Evolutionary conservation across 2,329 filamentous ascomycete species (phyloP).

Genomic region (Fusarium continuum): DNA sequence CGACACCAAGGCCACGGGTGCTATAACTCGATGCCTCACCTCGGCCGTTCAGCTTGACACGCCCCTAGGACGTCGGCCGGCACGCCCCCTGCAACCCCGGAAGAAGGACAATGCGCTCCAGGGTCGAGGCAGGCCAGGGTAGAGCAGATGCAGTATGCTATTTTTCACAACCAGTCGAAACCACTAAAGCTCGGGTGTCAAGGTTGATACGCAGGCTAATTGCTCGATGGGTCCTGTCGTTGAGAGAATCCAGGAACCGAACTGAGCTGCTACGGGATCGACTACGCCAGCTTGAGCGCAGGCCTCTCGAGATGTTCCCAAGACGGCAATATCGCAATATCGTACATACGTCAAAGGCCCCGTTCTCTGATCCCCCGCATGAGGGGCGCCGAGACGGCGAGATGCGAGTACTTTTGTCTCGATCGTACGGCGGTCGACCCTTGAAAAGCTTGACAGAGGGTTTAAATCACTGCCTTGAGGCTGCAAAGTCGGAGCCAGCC

Average conservation of each 20-base stretch:
- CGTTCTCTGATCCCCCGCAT: conserved; percentile 39
- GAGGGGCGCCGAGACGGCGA: conserved; percentile 12
- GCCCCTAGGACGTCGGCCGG: conserved; percentile 16
- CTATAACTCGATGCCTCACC: conserved; percentile 29
- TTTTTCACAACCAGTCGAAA: conserved; percentile 46
- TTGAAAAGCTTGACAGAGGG: conserved; percentile 4
- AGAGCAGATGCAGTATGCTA: conserved; percentile 39
- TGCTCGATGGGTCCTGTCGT: conserved; percentile 32
- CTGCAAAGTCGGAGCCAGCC: not conserved
- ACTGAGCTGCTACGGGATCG: conserved; percentile 39
- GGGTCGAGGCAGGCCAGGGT: conserved; percentile 25
- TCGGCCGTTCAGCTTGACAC: conserved; percentile 22
- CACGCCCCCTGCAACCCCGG: conserved; percentile 29
- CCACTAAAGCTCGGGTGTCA: conserved; percentile 37
- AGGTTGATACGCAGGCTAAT: conserved; percentile 32
- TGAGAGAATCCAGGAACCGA: conserved; percentile 33
- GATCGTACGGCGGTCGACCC: conserved; percentile 14
- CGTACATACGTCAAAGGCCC: conserved; percentile 30
- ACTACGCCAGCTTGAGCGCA: conserved; percentile 34
- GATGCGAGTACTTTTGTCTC: conserved; percentile 11
- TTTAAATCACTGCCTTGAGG: not conserved
- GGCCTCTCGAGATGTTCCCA: conserved; percentile 23
- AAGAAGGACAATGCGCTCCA: conserved; percentile 24
- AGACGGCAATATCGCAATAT: conserved; percentile 29
- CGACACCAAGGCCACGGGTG: conserved; percentile 19